Evolutionary conservation across 148 eudicot genomes (phyloP).

Genomic region (Rhododendron ferrugineum): DNA sequence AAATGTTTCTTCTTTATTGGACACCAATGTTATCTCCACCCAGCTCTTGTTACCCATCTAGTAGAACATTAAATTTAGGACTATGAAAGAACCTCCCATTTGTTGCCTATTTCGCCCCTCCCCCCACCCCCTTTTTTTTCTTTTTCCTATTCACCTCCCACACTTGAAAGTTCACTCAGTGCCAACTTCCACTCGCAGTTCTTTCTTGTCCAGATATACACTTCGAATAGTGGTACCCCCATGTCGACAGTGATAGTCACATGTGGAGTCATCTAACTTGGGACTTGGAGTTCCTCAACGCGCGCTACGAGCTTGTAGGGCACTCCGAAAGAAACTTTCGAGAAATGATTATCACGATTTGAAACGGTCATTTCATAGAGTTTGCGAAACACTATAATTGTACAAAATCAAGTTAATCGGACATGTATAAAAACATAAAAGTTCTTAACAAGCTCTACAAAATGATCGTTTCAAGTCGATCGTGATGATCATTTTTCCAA

Average conservation of each 20-base stretch:
- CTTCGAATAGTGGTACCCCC: background rate
- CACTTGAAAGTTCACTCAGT: conserved; percentile 1
- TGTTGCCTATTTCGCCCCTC: conserved; percentile 9
- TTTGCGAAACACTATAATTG: too few species aligned
- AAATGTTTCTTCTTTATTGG: conserved; percentile 32
- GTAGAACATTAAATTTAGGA: conserved; percentile 16
- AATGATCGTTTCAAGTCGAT: too few species aligned
- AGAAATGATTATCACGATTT: too few species aligned
- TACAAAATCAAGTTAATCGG: too few species aligned
- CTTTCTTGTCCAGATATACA: conserved; percentile 3
- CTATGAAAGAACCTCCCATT: conserved; percentile 19
- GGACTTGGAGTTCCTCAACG: too few species aligned
- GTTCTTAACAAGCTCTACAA: too few species aligned
- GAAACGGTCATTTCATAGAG: too few species aligned
- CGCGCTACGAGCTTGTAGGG: too few species aligned
- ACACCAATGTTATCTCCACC: conserved; percentile 24
- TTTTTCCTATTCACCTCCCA: background rate
- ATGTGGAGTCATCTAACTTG: conserved; percentile 1
- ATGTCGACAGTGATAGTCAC: background rate
- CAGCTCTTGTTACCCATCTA: conserved; percentile 27
- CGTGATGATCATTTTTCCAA: too few species aligned
- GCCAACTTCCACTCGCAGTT: conserved; percentile 15
- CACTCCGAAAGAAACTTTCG: too few species aligned
- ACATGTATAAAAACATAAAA: too few species aligned
- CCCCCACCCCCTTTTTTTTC: background rate